Conservation (phyloP, 805 yeast species). For the Candida alai region DNA sequence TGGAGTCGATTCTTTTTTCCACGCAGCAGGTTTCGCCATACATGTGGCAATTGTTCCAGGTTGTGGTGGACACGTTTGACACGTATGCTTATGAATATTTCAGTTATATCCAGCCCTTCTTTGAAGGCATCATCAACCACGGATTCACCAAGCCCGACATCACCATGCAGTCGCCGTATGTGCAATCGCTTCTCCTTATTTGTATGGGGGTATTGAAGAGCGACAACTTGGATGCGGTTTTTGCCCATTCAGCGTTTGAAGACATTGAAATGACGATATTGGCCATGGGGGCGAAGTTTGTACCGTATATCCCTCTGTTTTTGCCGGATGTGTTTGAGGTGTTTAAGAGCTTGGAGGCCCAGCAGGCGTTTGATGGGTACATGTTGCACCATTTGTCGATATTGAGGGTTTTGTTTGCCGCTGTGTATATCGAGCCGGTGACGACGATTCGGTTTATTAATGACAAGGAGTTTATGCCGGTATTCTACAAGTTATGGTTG, state of each 20-base stretch:
- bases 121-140: slow-evolving; percentile 48
- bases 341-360: slow-evolving; percentile 30
- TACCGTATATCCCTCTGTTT: slow-evolving; percentile 29
- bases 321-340: slow-evolving; percentile 34
- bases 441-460: slow-evolving; percentile 33
- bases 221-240: slow-evolving; percentile 36
- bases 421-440: slow-evolving; percentile 36
- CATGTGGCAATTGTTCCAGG: slow-evolving; percentile 50
- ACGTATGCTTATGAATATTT: slow-evolving; percentile 58
- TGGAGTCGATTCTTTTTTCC: slow-evolving; percentile 54
- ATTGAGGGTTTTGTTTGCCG: slow-evolving; percentile 40
- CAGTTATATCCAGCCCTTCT: slow-evolving; percentile 53
- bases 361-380: slow-evolving; percentile 41
- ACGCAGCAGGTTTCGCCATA: slow-evolving; percentile 47
- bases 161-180: slow-evolving; percentile 36
- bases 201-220: slow-evolving; percentile 32
- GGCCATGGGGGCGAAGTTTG: slow-evolving; percentile 27
- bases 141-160: slow-evolving; percentile 42
- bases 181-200: slow-evolving; percentile 34
- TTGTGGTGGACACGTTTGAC: slow-evolving; percentile 50
- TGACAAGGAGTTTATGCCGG: slow-evolving; percentile 33
- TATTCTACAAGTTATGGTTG: slow-evolving; percentile 47
- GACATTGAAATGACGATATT: slow-evolving; percentile 32
- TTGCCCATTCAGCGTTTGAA: slow-evolving; percentile 38
- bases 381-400: slow-evolving; percentile 42